Percentiles rank a stretch among this genome's conserved stretches.
phyloP scores from a whole-genome alignment of 352 stramenopile genomes.

The Proteromonas lacertae region DNA sequence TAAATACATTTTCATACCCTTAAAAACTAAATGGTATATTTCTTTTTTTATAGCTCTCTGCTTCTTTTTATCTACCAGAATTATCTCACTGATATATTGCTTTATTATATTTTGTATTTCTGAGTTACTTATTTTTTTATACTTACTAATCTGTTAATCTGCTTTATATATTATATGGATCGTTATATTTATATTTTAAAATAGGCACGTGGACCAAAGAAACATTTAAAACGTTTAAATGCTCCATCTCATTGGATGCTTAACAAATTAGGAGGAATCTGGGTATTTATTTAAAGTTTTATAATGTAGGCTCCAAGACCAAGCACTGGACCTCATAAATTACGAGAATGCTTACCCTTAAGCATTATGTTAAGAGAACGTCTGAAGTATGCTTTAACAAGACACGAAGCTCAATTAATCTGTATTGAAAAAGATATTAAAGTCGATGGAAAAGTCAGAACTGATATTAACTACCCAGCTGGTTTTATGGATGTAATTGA shows the following conservation, averaged over 20 bases:
- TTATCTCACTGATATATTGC: too few species aligned
- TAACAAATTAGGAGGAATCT: slow-evolving; percentile 42
- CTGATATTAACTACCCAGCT: slow-evolving; percentile 83
- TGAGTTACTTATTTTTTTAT: too few species aligned
- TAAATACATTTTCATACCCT: too few species aligned
- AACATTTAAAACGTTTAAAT: slow-evolving; percentile 67
- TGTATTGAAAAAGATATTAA: slow-evolving; percentile 96
- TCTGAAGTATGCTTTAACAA: slow-evolving; percentile 94
- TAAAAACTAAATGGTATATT: too few species aligned
- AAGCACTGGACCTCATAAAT: slow-evolving; percentile 82
- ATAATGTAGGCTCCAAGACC: slow-evolving; percentile 46
- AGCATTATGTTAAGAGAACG: slow-evolving; percentile 89
- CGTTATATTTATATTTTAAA: too few species aligned
- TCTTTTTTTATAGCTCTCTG: too few species aligned
- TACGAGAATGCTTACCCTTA: slow-evolving; percentile 84
- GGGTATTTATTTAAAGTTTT: slow-evolving; percentile 8
- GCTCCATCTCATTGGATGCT: slow-evolving; percentile 55
- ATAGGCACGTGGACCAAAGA: slow-evolving; percentile 38
- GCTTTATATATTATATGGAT: too few species aligned
- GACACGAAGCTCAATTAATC: slow-evolving; percentile 89
- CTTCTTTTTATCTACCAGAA: too few species aligned
- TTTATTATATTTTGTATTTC: too few species aligned
- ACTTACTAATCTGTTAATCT: too few species aligned
- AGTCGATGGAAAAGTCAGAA: slow-evolving; percentile 45
- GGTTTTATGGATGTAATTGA: slow-evolving; percentile 97